Percentiles rank a stretch among this genome's conserved stretches.
Conservation (phyloP, 2,329 filamentous ascomycete genomes). For the Malbranchea zuffiana region DNA sequence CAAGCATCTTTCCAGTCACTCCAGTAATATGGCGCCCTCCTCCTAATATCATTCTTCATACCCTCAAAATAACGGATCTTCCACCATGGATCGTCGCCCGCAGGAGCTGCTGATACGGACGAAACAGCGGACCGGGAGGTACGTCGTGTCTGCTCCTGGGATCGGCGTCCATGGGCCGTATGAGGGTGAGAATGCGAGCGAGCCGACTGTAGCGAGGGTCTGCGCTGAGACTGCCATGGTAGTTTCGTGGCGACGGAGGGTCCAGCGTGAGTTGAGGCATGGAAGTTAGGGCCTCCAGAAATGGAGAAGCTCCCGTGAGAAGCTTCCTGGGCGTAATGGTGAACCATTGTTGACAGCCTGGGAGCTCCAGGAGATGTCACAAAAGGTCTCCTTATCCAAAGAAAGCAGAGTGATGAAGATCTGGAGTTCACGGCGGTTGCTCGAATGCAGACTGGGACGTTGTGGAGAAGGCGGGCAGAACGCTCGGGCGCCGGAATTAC, state of each 20-base stretch:
- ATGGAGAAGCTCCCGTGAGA: conserved; percentile 19
- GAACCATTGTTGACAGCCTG: not conserved
- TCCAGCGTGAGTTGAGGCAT: too few relatives aligned
- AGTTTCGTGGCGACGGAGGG: conserved; percentile 17
- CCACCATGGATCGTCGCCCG: conserved; percentile 53
- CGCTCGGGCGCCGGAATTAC: not conserved
- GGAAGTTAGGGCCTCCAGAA: conserved; percentile 20
- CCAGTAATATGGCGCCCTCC: conserved; percentile 63
- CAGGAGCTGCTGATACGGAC: not conserved
- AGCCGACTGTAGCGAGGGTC: conserved; percentile 16
- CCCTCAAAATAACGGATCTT: conserved; percentile 63
- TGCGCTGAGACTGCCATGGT: conserved; percentile 20
- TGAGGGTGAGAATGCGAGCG: conserved; percentile 4
- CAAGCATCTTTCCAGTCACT: conserved; percentile 81
- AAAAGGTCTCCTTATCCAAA: not conserved
- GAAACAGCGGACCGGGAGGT: not conserved
- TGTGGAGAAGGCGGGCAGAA: not conserved
- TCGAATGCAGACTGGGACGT: too few relatives aligned
- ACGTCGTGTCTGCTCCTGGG: not conserved
- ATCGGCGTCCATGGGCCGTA: not conserved
- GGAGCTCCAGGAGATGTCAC: not conserved
- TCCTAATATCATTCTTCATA: conserved; percentile 66
- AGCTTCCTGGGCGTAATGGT: conserved; percentile 24
- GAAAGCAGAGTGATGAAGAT: too few relatives aligned
- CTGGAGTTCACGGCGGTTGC: too few relatives aligned